phyloP scores from a whole-genome alignment of 306 rosid genomes.

The Gastrolobium villosum region DNA sequence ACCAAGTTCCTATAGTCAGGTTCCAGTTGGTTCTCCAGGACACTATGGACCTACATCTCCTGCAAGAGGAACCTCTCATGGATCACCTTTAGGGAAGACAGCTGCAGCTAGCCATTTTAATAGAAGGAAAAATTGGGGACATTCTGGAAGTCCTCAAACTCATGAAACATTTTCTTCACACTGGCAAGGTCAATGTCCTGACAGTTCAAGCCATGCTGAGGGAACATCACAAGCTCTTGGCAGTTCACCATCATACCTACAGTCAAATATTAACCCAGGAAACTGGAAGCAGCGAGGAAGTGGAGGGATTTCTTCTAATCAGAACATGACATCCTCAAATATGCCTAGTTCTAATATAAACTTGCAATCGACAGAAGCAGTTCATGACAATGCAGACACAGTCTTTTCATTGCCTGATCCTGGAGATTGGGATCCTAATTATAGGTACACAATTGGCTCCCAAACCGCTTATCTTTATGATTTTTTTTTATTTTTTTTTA shows the following conservation, averaged over 20 bases:
- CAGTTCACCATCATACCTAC: conserved; percentile 78
- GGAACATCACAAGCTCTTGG: conserved; percentile 75
- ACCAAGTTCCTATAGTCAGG: conserved; percentile 85
- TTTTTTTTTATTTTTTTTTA: neutral
- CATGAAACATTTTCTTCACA: conserved; percentile 81
- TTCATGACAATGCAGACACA: conserved; percentile 69
- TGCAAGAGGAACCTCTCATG: conserved; percentile 93
- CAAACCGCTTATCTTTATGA: conserved; percentile 19
- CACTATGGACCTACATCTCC: conserved; percentile 98
- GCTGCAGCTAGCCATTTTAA: conserved; percentile 86
- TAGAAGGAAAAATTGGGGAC: conserved; percentile 90
- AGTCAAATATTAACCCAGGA: conserved; percentile 64
- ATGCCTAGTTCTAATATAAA: conserved; percentile 60
- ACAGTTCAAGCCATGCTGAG: conserved; percentile 72
- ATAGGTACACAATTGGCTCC: conserved; percentile 69
- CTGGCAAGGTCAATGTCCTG: conserved; percentile 80
- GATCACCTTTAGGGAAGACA: conserved; percentile 94
- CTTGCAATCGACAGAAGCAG: conserved; percentile 59
- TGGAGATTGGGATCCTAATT: conserved; percentile 99
- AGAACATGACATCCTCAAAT: conserved; percentile 62
- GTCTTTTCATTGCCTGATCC: conserved; percentile 85
- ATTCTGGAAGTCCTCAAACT: conserved; percentile 80
- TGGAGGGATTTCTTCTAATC: conserved; percentile 65
- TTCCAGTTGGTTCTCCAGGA: conserved; percentile 85
- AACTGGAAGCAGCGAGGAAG: conserved; percentile 85